Base-by-base conservation (phyloP, 1,139 yeast genomes). In the Saccharomyces hybrid region DNA sequence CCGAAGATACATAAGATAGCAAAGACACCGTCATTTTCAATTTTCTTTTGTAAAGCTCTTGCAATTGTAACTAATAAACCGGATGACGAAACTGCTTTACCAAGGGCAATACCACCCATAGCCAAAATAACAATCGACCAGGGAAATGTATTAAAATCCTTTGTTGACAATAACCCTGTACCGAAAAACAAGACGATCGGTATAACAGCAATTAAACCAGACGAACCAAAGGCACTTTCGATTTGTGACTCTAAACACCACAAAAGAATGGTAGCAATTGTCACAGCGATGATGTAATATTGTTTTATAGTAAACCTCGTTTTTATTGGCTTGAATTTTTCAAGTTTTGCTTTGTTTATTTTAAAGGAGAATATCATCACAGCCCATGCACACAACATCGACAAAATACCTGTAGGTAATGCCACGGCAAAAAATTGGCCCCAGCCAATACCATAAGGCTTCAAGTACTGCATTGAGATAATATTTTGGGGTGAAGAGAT, bases 401-500 rank as follows among this genome's bases (percentile, higher is more conserved):
- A 72, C 42, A 83, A 63, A 2, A 82, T 65, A 65, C 86, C 82
- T 12, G 83, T 79, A 1, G 91, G 91, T 50, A 84, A 67, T 0
- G 89, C 81, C 55, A 84, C 78, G 12, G 81, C 84, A 64, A 85
- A 82, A 84, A 88, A 85, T 66, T 84, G 84, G 51, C 88, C 88
- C 91, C 91, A 85, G 3, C 85, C 80, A 42, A 75, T 68, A 21
- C 86, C 87, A 58, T 78, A 82, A 0, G 86, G 83, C 9, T 77
- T 76, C 77, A 85, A 76, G 50, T 84, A 80, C 52, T 83, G 83
- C 73, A 84, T 82, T 1, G 89, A 88, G 57, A 85, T 82, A 73
- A 85, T 84, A 62, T 85, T 85, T 67, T 85, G 91, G 0, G 91
- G 91, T 4, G 88, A 83, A 0, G 90, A 83, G 58, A 85, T 85